phyloP scores from a whole-genome alignment of 495 filamentous ascomycete genomes.

The Penicillium maclennaniae region DNA sequence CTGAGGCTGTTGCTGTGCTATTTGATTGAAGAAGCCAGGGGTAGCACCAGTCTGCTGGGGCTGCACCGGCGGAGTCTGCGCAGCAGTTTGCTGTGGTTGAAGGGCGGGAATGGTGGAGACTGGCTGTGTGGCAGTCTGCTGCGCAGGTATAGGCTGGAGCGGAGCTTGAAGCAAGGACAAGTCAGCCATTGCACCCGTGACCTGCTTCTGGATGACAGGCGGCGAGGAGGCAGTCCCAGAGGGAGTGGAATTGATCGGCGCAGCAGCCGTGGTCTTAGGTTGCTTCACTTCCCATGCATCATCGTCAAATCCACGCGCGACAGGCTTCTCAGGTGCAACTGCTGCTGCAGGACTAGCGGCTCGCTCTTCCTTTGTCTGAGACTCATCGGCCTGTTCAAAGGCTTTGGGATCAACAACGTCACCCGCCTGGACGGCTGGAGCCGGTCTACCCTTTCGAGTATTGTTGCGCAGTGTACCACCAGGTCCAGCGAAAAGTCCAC shows the following conservation, averaged over 20 bases:
- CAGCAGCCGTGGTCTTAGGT: conserved; percentile 49
- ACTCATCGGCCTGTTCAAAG: conserved; percentile 60
- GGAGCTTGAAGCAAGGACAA: conserved; percentile 72
- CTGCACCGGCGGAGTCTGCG: conserved; percentile 47
- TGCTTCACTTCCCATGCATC: conserved; percentile 97
- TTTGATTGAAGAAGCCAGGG: conserved; percentile 48
- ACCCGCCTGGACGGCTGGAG: conserved; percentile 76
- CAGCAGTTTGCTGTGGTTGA: conserved; percentile 46
- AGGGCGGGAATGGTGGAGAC: conserved; percentile 25
- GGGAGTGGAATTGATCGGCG: conserved; percentile 27
- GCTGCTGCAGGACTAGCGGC: conserved; percentile 45
- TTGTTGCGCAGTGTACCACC: conserved; percentile 88
- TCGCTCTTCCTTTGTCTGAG: conserved; percentile 37
- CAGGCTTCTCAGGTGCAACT: conserved; percentile 43
- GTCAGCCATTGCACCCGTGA: conserved; percentile 73
- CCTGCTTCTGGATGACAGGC: conserved; percentile 43
- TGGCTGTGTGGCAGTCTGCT: conserved; percentile 36
- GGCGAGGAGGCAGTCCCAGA: conserved; percentile 36
- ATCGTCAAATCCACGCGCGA: conserved; percentile 77
- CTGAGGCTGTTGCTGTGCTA: conserved; percentile 38
- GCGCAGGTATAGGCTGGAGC: conserved; percentile 66
- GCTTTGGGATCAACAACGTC: conserved; percentile 84
- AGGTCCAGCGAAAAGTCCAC: conserved; percentile 86
- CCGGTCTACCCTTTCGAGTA: conserved; percentile 86
- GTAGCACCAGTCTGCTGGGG: conserved; percentile 50